These are phyloP conservation scores for Ascochyta rabiei DNA, from an alignment of 2,329 filamentous ascomycete species.

Conservation along the genomic window DNA sequence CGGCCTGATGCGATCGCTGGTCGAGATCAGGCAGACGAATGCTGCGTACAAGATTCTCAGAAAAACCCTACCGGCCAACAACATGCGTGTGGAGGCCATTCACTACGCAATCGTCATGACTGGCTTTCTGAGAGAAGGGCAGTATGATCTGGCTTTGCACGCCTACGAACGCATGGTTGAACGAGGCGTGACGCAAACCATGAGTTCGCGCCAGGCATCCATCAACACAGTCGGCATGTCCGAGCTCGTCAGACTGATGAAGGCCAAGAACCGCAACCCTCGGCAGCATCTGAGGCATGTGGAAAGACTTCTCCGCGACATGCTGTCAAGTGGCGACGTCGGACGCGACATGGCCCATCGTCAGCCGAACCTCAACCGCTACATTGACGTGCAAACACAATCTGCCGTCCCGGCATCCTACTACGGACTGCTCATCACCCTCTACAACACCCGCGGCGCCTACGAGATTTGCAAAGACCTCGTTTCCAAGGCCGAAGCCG, in stretches of 20 bases:
- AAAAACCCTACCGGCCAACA: slow-evolving; percentile 57
- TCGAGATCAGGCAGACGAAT: slow-evolving; percentile 59
- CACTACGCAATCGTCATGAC: slow-evolving; percentile 62
- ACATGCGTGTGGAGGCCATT: slow-evolving; percentile 52
- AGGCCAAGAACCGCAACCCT: slow-evolving; percentile 18
- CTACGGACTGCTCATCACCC: slow-evolving; percentile 62
- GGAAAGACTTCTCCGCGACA: slow-evolving; percentile 35
- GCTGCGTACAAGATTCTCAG: slow-evolving; percentile 61
- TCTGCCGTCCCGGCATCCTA: slow-evolving; percentile 57
- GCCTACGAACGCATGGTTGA: slow-evolving; percentile 55
- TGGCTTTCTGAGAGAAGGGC: slow-evolving; percentile 52
- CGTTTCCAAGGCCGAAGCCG: slow-evolving; percentile 28
- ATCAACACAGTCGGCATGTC: slow-evolving; percentile 32
- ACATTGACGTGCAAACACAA: slow-evolving; percentile 38
- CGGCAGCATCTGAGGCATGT: slow-evolving; percentile 30
- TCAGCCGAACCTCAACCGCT: slow-evolving; percentile 32
- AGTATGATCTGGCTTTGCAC: slow-evolving; percentile 56
- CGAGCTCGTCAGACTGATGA: slow-evolving; percentile 27
- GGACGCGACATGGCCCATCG: slow-evolving; percentile 36
- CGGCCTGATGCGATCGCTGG: slow-evolving; percentile 65
- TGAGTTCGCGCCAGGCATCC: slow-evolving; percentile 53
- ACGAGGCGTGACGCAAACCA: slow-evolving; percentile 47
- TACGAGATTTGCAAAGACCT: slow-evolving; percentile 49
- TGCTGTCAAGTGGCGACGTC: slow-evolving; percentile 32
- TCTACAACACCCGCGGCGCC: slow-evolving; percentile 57